These are phyloP conservation scores for Penicillium turbatum DNA, from an alignment of 495 filamentous ascomycete genomes.

Conservation along the genomic window DNA sequence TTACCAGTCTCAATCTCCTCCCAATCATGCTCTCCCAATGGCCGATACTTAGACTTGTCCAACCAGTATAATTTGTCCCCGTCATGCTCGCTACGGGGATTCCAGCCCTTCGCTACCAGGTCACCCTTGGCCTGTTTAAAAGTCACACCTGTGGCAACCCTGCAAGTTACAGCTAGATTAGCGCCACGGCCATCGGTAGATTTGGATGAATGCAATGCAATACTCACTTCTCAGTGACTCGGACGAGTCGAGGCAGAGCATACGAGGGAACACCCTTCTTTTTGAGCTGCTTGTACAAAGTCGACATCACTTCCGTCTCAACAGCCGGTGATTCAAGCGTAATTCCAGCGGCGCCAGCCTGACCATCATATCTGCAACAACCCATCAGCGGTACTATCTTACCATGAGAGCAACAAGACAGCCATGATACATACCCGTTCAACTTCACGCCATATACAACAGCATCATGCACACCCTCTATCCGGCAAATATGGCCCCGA, in stretches of 20 bases:
- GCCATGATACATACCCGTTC: slow-evolving; percentile 25
- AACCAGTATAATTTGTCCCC: slow-evolving; percentile 48
- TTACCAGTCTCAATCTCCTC: slow-evolving; percentile 40
- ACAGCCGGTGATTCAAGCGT: slow-evolving; percentile 37
- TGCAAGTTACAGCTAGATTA: slow-evolving; percentile 14
- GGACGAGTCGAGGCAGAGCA: slow-evolving; percentile 45
- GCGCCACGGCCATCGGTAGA: neutral
- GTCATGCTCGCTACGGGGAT: slow-evolving; percentile 30
- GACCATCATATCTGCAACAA: slow-evolving; percentile 44
- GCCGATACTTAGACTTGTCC: slow-evolving; percentile 40
- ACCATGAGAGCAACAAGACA: neutral
- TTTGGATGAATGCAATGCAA: neutral
- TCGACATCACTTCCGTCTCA: slow-evolving; percentile 34
- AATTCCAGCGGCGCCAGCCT: slow-evolving; percentile 49
- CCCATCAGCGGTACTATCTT: neutral
- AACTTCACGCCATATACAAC: slow-evolving; percentile 50
- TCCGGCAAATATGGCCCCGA: slow-evolving; percentile 44
- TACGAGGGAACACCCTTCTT: slow-evolving; percentile 49
- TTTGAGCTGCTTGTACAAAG: slow-evolving; percentile 38
- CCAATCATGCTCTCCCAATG: slow-evolving; percentile 39
- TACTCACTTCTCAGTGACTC: slow-evolving; percentile 48
- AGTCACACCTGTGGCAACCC: slow-evolving; percentile 47
- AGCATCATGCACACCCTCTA: slow-evolving; percentile 45
- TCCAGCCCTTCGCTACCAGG: slow-evolving; percentile 45
- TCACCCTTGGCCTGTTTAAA: slow-evolving; percentile 53